Evolutionary conservation across 495 filamentous ascomycete genomes (phyloP).

Genomic region (Staphylotrichum tortipilum): DNA sequence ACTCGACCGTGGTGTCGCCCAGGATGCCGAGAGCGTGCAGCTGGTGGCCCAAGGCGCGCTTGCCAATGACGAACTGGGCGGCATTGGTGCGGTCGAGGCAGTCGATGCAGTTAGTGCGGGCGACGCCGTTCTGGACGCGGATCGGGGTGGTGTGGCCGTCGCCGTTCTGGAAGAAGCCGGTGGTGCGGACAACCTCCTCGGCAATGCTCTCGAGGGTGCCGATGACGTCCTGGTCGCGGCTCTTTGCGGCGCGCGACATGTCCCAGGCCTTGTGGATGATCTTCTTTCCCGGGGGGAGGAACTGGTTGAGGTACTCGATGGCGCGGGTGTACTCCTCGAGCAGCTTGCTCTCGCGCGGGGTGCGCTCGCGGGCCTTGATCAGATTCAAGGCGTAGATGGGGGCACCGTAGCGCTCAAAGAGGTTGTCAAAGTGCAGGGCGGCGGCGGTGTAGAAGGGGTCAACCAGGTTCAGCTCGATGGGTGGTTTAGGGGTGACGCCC

Average conservation of each 20-base stretch:
- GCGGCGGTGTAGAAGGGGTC: constrained; percentile 97
- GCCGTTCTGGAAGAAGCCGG: constrained; percentile 92
- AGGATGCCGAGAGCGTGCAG: constrained; percentile 88
- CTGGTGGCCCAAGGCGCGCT: constrained; percentile 84
- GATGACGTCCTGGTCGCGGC: constrained; percentile 93
- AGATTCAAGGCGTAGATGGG: constrained; percentile 90
- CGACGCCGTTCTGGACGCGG: constrained; percentile 82
- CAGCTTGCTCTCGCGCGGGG: constrained; percentile 86
- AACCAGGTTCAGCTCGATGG: constrained; percentile 85
- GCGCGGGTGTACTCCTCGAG: constrained; percentile 81
- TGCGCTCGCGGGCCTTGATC: constrained; percentile 82
- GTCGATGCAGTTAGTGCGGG: constrained; percentile 95
- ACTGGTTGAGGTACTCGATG: constrained; percentile 90
- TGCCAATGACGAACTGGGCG: constrained; percentile 97
- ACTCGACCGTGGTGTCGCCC: constrained; percentile 67
- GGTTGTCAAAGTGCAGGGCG: constrained; percentile 90
- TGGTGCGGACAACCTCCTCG: constrained; percentile 72
- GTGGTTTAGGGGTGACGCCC: constrained; percentile 90
- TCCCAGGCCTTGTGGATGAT: constrained; percentile 94
- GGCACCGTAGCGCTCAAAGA: constrained; percentile 88
- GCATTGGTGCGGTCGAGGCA: constrained; percentile 95
- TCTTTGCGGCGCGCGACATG: constrained; percentile 92
- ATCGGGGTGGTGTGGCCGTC: constrained; percentile 53
- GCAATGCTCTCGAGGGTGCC: constrained; percentile 81
- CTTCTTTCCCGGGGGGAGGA: constrained; percentile 72